Conservation (phyloP, 2,329 filamentous ascomycete species). For the Fusarium pseudonygamai region DNA sequence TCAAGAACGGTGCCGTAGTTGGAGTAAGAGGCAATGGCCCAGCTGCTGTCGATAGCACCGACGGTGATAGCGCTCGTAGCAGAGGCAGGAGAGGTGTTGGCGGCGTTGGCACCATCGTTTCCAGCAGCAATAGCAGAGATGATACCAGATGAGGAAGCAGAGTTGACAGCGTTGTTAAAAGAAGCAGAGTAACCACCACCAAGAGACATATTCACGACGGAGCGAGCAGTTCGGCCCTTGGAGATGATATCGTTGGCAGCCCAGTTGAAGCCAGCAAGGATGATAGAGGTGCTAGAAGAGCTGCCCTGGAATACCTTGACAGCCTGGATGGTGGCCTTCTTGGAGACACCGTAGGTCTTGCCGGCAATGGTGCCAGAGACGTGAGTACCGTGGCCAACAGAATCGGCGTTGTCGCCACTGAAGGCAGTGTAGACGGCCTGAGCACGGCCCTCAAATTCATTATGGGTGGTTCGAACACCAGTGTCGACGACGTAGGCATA, state of each 20-base stretch:
- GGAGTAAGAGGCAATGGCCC: conserved; percentile 56
- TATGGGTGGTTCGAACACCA: conserved; percentile 64
- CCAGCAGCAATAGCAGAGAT: conserved; percentile 65
- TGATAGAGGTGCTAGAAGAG: conserved; percentile 43
- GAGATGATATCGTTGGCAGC: conserved; percentile 56
- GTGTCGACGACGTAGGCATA: conserved; percentile 72
- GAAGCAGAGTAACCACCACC: conserved; percentile 56
- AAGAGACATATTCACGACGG: conserved; percentile 66
- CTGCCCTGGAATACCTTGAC: conserved; percentile 56
- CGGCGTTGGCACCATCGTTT: conserved; percentile 52
- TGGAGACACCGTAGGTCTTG: conserved; percentile 53
- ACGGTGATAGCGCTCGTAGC: conserved; percentile 47
- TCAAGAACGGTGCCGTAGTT: conserved; percentile 62
- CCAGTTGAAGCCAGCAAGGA: conserved; percentile 51
- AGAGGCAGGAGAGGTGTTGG: conserved; percentile 46
- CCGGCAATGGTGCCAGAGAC: conserved; percentile 50
- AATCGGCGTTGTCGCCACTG: conserved; percentile 41
- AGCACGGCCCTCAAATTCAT: conserved; percentile 64
- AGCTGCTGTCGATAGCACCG: conserved; percentile 49
- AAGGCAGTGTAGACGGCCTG: conserved; percentile 42
- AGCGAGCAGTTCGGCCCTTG: conserved; percentile 50
- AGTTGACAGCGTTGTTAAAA: conserved; percentile 60
- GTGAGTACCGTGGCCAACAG: conserved; percentile 56
- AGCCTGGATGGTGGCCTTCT: conserved; percentile 54
- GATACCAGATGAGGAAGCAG: conserved; percentile 57